phyloP scores from a whole-genome alignment of 192 early-diverging fungal genomes.

The Geranomyces michiganensis region DNA sequence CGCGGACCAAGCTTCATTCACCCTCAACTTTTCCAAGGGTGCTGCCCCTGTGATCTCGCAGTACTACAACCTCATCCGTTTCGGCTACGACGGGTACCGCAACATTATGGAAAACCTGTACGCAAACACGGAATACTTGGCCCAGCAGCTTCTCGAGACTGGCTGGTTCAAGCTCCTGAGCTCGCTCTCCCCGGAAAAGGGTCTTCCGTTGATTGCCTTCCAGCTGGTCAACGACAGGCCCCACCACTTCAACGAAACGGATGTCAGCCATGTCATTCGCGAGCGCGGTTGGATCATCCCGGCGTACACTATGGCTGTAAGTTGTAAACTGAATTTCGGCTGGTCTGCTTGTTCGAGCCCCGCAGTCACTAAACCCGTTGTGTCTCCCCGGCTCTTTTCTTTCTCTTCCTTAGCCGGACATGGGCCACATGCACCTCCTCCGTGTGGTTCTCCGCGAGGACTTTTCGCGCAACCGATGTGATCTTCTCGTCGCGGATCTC shows the following conservation, averaged over 20 bases:
- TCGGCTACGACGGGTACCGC: constrained; percentile 67
- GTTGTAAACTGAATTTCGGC: not conserved
- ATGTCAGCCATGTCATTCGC: constrained; percentile 16
- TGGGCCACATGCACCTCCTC: constrained; percentile 23
- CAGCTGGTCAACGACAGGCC: constrained; percentile 49
- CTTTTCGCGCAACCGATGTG: constrained; percentile 26
- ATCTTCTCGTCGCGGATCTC: constrained; percentile 19
- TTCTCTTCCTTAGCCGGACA: not conserved
- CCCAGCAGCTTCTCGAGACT: constrained; percentile 3
- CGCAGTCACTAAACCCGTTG: not conserved
- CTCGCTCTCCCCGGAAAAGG: constrained; percentile 7
- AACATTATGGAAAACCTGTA: constrained; percentile 60
- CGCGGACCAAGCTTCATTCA: constrained; percentile 68
- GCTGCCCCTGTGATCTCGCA: constrained; percentile 78
- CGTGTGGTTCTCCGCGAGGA: constrained; percentile 30
- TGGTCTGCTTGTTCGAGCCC: not conserved
- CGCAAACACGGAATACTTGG: constrained; percentile 22
- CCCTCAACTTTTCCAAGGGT: constrained; percentile 77
- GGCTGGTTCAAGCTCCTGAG: constrained; percentile 17
- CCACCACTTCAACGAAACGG: constrained; percentile 23
- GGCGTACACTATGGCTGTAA: constrained; percentile 32
- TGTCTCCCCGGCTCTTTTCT: not conserved
- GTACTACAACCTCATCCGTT: constrained; percentile 80
- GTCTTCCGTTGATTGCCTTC: constrained; percentile 67
- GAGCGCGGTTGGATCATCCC: constrained; percentile 30